Conservation (phyloP, 2,329 filamentous ascomycete genomes). For the Blumeriella jaapii region DNA sequence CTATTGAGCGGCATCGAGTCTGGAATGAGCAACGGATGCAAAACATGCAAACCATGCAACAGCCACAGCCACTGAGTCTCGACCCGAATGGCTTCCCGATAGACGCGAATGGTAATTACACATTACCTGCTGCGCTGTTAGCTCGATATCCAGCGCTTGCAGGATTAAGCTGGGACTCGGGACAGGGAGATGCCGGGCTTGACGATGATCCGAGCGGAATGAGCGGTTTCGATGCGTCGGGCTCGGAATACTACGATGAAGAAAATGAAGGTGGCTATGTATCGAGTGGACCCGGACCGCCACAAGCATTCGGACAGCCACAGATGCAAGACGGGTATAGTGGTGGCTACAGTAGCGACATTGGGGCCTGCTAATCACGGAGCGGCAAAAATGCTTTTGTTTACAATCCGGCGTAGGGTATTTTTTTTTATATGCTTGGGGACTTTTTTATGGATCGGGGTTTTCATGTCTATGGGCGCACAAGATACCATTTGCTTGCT, state of each 20-base stretch:
- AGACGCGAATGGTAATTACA: conserved; percentile 46
- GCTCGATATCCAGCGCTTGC: conserved; percentile 92
- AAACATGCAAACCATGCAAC: conserved; percentile 47
- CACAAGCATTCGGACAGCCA: conserved; percentile 21
- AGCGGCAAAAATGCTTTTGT: neutral
- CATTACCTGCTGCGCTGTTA: conserved; percentile 75
- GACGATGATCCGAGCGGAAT: conserved; percentile 69
- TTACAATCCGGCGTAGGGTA: no score
- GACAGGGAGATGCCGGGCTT: conserved; percentile 46
- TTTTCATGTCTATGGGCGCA: conserved; percentile 16
- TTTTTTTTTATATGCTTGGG: conserved; percentile 6
- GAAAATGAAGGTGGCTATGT: conserved; percentile 60
- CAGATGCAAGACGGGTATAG: conserved; percentile 25
- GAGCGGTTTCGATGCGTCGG: conserved; percentile 72
- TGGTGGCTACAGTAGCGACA: conserved; percentile 27
- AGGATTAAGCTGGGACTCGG: conserved; percentile 71
- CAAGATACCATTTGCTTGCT: conserved; percentile 24
- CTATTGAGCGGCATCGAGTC: conserved; percentile 63
- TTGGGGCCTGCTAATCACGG: conserved; percentile 18
- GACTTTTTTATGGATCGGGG: conserved; percentile 2
- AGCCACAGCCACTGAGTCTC: conserved; percentile 47
- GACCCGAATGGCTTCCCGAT: conserved; percentile 49
- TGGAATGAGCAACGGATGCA: conserved; percentile 64
- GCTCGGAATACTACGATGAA: conserved; percentile 56
- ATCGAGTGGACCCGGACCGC: conserved; percentile 30